A percentile compares a stretch with the other conserved stretches of the same genome.
Conservation (phyloP, 192 early-diverging fungal species). For the Gryganskiella cystojenkinii region DNA sequence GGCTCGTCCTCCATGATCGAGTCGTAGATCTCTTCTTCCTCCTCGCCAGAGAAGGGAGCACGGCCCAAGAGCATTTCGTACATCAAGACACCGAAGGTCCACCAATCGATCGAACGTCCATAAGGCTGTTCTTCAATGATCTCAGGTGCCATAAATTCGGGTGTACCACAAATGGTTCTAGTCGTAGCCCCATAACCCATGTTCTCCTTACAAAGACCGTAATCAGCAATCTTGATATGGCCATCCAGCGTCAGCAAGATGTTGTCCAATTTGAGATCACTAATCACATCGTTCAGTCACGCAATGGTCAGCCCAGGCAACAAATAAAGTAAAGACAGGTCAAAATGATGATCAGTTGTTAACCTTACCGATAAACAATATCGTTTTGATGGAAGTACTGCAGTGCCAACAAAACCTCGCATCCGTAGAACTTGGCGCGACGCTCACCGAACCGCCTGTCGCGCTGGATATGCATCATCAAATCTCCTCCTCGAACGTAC, state of each 20-base stretch:
- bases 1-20: constrained; percentile 85
- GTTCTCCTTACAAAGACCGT: constrained; percentile 88
- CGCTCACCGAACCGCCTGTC: constrained; percentile 83
- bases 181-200: constrained; percentile 76
- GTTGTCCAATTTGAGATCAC: constrained; percentile 87
- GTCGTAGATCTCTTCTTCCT: constrained; percentile 89
- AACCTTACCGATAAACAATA: constrained; percentile 83
- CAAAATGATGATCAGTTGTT: background rate
- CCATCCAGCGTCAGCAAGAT: constrained; percentile 81
- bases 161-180: constrained; percentile 87
- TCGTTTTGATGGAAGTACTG: constrained; percentile 89
- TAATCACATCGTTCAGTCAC: too few relatives aligned
- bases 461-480: constrained; percentile 99
- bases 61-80: constrained; percentile 81
- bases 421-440: constrained; percentile 91
- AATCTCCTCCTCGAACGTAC: constrained; percentile 95
- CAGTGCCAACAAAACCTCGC: constrained; percentile 88
- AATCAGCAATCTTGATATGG: constrained; percentile 88
- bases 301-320: background rate
- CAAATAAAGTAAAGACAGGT: constrained; percentile 16
- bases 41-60: constrained; percentile 81
- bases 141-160: constrained; percentile 92
- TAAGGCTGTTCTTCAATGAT: constrained; percentile 83
- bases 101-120: constrained; percentile 86
- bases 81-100: constrained; percentile 73